Conservation (phyloP, 2,329 filamentous ascomycete genomes). For the Blastomyces emzantsi region DNA sequence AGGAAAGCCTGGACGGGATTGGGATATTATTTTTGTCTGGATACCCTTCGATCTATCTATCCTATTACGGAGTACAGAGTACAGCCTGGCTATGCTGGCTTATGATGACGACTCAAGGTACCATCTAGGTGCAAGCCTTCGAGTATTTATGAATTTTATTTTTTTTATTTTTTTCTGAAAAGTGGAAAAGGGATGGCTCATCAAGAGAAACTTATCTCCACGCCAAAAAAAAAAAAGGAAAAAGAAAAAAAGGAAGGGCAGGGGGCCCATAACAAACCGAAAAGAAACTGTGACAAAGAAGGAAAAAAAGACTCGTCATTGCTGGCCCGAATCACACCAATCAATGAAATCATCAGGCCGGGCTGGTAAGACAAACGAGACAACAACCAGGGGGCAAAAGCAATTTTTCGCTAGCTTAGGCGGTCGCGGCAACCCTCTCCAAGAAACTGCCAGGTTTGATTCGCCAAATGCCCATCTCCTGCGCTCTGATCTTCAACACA, state of each 20-base stretch:
- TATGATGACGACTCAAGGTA: not conserved
- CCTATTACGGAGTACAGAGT: not conserved
- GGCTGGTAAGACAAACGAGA: constrained; percentile 3
- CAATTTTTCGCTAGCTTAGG: not conserved
- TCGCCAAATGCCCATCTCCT: not conserved
- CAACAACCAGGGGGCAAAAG: not conserved
- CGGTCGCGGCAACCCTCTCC: not conserved
- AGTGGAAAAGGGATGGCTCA: not conserved
- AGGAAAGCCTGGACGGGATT: not conserved
- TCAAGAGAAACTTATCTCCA: not conserved
- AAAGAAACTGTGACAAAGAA: not conserved
- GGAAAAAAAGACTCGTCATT: not conserved
- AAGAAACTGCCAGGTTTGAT: not conserved
- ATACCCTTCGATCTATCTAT: not conserved
- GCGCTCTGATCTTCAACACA: not conserved
- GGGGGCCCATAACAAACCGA: not conserved
- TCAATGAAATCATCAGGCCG: not conserved
- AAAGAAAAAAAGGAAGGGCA: not conserved
- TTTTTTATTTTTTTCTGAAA: not conserved
- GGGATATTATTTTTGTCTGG: not conserved
- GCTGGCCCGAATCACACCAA: not conserved
- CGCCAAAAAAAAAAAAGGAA: not conserved
- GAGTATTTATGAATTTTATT: not conserved
- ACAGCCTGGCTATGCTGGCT: not conserved
- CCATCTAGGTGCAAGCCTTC: too few relatives aligned